These are phyloP conservation scores for Plasmodium knowlesi DNA, from an alignment of 169 alveolate genomes.

Conservation along the genomic window DNA sequence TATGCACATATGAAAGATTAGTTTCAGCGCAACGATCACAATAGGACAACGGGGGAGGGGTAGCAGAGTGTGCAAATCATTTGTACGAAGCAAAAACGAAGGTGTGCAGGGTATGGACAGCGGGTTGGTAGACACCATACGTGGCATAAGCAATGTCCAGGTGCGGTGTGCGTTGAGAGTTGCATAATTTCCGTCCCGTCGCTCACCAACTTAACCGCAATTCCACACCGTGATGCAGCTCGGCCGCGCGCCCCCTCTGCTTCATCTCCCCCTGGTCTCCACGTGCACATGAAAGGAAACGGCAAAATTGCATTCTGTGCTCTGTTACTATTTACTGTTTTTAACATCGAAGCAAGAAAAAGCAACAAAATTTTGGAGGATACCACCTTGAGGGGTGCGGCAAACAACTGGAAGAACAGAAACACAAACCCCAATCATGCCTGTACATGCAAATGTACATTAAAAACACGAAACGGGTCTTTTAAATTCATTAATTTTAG, in stretches of 20 bases:
- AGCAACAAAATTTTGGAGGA: background rate
- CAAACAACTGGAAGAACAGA: background rate
- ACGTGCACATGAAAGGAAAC: constrained; percentile 43
- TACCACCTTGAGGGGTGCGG: background rate
- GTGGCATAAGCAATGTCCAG: background rate
- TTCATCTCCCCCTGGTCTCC: background rate
- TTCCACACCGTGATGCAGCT: background rate
- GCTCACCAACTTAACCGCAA: background rate
- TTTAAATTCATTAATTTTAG: background rate
- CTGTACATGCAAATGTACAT: background rate
- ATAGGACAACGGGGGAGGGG: background rate
- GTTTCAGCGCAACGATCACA: background rate
- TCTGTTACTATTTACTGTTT: constrained; percentile 27
- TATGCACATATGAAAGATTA: background rate
- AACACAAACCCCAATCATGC: background rate
- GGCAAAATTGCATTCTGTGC: background rate
- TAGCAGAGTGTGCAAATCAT: background rate
- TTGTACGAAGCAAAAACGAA: background rate
- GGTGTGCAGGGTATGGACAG: background rate
- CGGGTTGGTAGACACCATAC: background rate
- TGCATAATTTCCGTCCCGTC: background rate
- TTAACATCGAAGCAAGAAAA: constrained; percentile 32
- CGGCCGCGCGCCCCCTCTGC: background rate
- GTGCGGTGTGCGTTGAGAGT: background rate
- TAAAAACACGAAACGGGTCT: background rate